A percentile compares a stretch with the other conserved stretches of the same genome.
Conservation (phyloP, 2,329 filamentous ascomycete species). For the Alternaria postmessia region DNA sequence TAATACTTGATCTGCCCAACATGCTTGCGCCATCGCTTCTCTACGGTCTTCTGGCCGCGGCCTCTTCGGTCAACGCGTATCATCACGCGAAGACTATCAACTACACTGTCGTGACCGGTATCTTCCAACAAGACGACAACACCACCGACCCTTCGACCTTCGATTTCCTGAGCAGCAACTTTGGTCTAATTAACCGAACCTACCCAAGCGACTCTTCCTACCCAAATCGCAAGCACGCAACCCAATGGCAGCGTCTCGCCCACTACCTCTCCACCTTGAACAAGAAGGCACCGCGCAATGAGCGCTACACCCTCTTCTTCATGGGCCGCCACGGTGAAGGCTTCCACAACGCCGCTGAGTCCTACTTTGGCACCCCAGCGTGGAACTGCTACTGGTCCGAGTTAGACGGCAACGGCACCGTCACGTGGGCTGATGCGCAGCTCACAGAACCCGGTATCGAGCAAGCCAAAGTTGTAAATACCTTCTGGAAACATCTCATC, state of each 20-base stretch:
- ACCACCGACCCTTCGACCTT: slow-evolving; percentile 65
- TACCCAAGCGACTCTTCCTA: slow-evolving; percentile 63
- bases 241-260: slow-evolving; percentile 71
- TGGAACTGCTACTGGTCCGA: slow-evolving; percentile 77
- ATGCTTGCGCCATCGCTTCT: slow-evolving; percentile 33
- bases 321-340: slow-evolving; percentile 76
- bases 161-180: slow-evolving; percentile 60
- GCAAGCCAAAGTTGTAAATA: slow-evolving; percentile 66
- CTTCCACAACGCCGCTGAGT: slow-evolving; percentile 70
- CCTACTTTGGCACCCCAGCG: slow-evolving; percentile 71
- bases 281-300: slow-evolving; percentile 53
- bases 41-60: slow-evolving; percentile 27
- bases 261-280: slow-evolving; percentile 67
- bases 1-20: neutral
- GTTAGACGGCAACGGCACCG: slow-evolving; percentile 69
- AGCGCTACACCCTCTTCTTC: slow-evolving; percentile 72
- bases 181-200: slow-evolving; percentile 69
- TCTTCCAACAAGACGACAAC: slow-evolving; percentile 70
- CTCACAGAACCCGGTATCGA: slow-evolving; percentile 65
- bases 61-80: slow-evolving; percentile 22
- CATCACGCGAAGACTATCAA: slow-evolving; percentile 56
- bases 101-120: slow-evolving; percentile 67
- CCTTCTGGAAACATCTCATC: slow-evolving; percentile 65
- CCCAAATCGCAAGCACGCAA: slow-evolving; percentile 54
- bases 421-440: slow-evolving; percentile 69